Evolutionary conservation across 169 alveolate genomes (phyloP), one percentile per base, ranked within the genome.

Genomic region (Besnoitia besnoiti): DNA sequence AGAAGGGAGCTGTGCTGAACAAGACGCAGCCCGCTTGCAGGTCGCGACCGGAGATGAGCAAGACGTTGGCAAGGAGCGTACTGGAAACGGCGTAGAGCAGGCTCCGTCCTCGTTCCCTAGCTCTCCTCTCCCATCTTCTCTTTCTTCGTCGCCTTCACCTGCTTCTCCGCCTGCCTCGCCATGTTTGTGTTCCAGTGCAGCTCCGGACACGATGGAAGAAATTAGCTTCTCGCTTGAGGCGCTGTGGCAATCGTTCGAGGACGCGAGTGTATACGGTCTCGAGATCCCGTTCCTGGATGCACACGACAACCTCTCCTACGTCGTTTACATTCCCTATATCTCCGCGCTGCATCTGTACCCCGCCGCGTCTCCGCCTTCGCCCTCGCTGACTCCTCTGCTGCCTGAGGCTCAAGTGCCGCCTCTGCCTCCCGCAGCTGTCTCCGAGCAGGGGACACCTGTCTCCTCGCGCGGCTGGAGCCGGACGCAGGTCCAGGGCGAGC

Each of bases 261-360:
- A 73, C 76, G 85, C 92, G 33, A 88, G 92, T 35, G 75, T 42
- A 33, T 88, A 55, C 75, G 92, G 92, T 12, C 55, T 88, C 21
- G 92, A 88, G 51, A 79, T 67, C 21, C 92, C 92, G 39, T 79
- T 88, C 46, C 51, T 88, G 47, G 92, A 88, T 35, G 85, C 47
- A 5, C 50, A 67, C 46, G 67, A 76, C 42, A 44, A 79, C 27
- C 42, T 59, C 33, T 35, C 84, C 51, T 88, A 37, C 33, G 92
- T 88, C 33, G 85, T 88, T 33, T 88, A 88, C 47, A 79, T 88
- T 19, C 92, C 92, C 19, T 88, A 88, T 30, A 73, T 88, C 49
- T 88, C 92, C 37, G 92, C 92, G 50, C 50, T 88, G 76, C 92
- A 88, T n/a, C 92, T 88, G 44, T 88, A 55, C 85, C 92, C 92